Percentiles rank a stretch among this genome's conserved stretches.
Evolutionary conservation across 75 land plant genomes (phyloP).

Genomic region (Selaginella moellendorffii): DNA sequence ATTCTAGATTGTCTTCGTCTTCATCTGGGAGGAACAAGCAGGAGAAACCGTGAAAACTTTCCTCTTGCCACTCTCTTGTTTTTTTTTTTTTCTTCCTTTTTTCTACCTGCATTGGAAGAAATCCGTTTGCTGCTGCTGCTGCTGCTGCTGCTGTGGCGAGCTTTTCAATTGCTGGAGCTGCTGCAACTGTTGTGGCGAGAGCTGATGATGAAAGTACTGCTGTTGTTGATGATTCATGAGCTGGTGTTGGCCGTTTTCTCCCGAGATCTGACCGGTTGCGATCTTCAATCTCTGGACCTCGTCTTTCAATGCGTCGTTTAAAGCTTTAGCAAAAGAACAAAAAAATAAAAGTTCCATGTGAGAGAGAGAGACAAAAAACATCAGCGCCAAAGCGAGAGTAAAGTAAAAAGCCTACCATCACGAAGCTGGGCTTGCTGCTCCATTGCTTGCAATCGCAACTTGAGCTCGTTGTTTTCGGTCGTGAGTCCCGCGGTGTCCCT

Average conservation of each 20-base stretch:
- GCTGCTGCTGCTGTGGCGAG: constrained; percentile 12
- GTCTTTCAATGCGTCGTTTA: constrained; percentile 63
- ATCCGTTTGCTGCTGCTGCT: constrained; percentile 8
- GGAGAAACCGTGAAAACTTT: no score
- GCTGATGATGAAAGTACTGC: background rate
- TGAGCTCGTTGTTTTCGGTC: constrained; percentile 31
- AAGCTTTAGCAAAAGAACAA: constrained; percentile 39
- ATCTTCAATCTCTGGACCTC: constrained; percentile 69
- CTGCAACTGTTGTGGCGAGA: constrained; percentile 13
- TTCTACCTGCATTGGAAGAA: background rate
- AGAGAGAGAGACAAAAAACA: background rate
- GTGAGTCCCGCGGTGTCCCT: constrained; percentile 23
- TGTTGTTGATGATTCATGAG: constrained; percentile 2
- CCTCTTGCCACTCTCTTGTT: no score
- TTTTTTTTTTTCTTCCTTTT: no score
- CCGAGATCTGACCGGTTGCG: constrained; percentile 35
- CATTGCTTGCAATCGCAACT: constrained; percentile 29
- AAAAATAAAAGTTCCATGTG: background rate
- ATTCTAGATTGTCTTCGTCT: no score
- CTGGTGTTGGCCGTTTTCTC: constrained; percentile 10
- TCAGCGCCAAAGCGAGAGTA: no score
- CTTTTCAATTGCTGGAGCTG: constrained; percentile 12
- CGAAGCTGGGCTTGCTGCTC: constrained; percentile 34
- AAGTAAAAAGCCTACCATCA: constrained; percentile 32
- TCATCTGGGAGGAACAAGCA: no score